Base-by-base conservation (phyloP, 805 yeast genomes). In the Yamadazyma akitaensis region DNA sequence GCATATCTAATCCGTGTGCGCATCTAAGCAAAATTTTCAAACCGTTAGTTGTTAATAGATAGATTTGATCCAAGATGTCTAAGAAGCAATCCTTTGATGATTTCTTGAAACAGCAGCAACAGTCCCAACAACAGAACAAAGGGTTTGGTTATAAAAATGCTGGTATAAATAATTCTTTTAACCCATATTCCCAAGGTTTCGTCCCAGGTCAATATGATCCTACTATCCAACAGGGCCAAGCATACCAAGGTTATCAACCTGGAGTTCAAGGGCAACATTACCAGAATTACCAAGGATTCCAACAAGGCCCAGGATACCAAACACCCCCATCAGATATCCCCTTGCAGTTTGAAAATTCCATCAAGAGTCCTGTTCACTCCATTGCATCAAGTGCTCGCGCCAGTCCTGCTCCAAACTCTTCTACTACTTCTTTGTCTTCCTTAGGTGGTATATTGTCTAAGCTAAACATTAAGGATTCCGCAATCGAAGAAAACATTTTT, bases 351-450 rank as follows among this genome's bases (percentile, higher is more conserved):
- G 34, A 30, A 11, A 38, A 18, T 32, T 24, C 42, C 24, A 39
- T 46, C 21, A 52, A 36, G 25, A 44, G 48, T 28, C 70, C 71
- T 2, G 37, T 53, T 16, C 63, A 54, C 6, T 67, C 72, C 0
- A 47, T 55, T 13, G 66, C 70, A 12, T 61, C 65, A 28, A 67
- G 73, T 48, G 76, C 76, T 16, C 68, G 72, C 19, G 61, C 59
- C 28, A 55, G 62, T 13, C 67, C 68, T 9, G 62, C 60, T 40
- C 63, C 70, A 8, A 63, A 62, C 21, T 66, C 68, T n/a, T 82
- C 92, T 5, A 79, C 90, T 9, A 75, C 88, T 3, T 85, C 96
- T 2, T 72, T 91, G 56, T 70, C 88, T 11, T 84, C 91, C 5
- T 72, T 90, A 49, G 79, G 80, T 55, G 78, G 84, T 33, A 87